Evolutionary conservation across 2,329 filamentous ascomycete species (phyloP), one percentile per base, ranked within the genome.

Genomic region (Neofusicoccum sp.): DNA sequence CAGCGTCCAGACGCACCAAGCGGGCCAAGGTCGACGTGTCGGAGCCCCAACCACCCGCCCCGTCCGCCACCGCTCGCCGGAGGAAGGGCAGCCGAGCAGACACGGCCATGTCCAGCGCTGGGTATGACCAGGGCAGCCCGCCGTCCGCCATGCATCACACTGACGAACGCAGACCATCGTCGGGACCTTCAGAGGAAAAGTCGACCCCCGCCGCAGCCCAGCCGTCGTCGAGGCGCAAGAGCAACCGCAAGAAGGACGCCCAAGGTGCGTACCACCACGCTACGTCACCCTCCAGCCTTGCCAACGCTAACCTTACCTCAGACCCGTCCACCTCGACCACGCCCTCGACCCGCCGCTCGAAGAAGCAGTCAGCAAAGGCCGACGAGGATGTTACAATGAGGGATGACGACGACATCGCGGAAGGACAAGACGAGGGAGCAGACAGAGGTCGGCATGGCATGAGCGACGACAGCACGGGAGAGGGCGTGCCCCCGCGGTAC

Each of bases 351-450:
- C 69, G 73, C 47, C 69, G 66, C 56, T 70, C 74, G 16, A 70
- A 73, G 48, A 78, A 69, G 61, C 72, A 71, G 70, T 36, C 71
- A 66, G 5, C 67, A 70, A 69, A 79, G 79, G 64, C 76, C 68
- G 86, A 89, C 64, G 81, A 88, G 67, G 90, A 93, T 74, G 86
- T 86, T 56, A 78, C 83, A 36, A 93, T 93, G 88, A 87, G 87
- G 54, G 89, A 90, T 64, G 77, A 79, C 43, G 80, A 89, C 33
- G 83, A 84, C 47, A 85, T 88, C 44, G 82, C 85, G 8, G 85
- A 86, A 2, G 80, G 77, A 54, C 78, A 80, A 28, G 75, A 64
- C 69, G 68, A 64, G 31, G 67, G 52, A 16, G 67, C 68, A n/a
- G 72, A 70, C 58, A 70, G 71, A 43, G 71, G 70, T 4, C 77